Conservation (phyloP, 225 moss, liverwort and hornwort species). For the Pseudisothecium myosuroides region DNA sequence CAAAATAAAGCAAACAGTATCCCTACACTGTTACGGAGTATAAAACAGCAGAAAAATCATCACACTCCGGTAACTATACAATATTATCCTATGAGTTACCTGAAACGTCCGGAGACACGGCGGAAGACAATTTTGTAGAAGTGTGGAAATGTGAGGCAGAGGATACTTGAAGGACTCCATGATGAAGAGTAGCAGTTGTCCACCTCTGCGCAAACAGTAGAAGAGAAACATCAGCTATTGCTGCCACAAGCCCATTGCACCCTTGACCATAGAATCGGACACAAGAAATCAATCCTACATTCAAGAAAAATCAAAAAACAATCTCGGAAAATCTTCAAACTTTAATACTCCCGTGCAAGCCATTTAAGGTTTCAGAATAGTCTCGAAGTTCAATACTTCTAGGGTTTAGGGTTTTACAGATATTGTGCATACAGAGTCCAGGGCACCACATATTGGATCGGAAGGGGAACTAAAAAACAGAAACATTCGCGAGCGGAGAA, state of each 20-base stretch:
- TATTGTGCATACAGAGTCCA: background rate
- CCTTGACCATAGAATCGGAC: background rate
- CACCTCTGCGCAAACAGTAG: constrained; percentile 15
- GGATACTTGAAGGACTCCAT: constrained; percentile 25
- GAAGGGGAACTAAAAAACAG: background rate
- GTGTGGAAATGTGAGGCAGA: constrained; percentile 17
- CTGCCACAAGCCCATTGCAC: background rate
- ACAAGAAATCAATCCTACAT: background rate
- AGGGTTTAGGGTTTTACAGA: background rate
- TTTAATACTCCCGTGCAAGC: background rate
- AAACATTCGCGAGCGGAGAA: background rate
- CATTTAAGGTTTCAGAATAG: background rate
- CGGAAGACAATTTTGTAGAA: constrained; percentile 8
- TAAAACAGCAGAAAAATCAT: background rate
- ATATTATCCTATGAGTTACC: background rate
- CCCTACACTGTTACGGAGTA: background rate
- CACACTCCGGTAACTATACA: background rate
- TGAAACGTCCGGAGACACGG: constrained; percentile 17
- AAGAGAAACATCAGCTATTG: background rate
- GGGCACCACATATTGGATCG: background rate
- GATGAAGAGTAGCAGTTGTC: constrained; percentile 29
- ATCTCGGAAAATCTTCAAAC: background rate
- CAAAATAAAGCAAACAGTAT: background rate
- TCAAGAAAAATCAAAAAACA: background rate
- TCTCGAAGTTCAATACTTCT: background rate